Percentiles rank a stretch among this genome's conserved stretches.
Conservation (phyloP, 1,284 basidiomycete genomes). For the Microbotryomycetes sp. region DNA sequence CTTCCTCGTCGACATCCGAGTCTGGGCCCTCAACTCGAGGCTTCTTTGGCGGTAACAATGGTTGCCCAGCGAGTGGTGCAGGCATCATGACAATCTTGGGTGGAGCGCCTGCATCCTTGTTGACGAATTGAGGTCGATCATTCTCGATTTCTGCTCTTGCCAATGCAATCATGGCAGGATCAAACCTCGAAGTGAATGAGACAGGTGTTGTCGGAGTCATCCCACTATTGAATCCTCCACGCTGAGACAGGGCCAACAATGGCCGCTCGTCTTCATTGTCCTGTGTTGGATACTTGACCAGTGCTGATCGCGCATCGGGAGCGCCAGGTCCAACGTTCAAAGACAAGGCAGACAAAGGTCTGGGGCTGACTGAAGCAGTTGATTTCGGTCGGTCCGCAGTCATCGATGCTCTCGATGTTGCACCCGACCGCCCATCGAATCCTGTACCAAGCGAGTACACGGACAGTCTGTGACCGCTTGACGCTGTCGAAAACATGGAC, state of each 20-base stretch:
- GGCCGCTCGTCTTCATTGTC: neutral
- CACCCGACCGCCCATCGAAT: too few species aligned
- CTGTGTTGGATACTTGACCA: neutral
- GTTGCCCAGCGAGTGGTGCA: slow-evolving; percentile 22
- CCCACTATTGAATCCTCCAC: too few species aligned
- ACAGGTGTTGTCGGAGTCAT: slow-evolving; percentile 3
- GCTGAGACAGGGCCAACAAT: neutral
- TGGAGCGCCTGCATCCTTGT: slow-evolving; percentile 21
- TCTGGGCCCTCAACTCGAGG: slow-evolving; percentile 15
- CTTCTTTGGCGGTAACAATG: neutral
- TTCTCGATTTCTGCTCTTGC: slow-evolving; percentile 16
- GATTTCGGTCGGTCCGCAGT: neutral
- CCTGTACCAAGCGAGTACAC: too few species aligned
- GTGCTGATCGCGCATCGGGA: neutral
- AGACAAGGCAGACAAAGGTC: neutral
- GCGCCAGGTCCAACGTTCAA: neutral
- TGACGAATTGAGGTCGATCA: slow-evolving; percentile 21
- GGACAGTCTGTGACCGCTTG: too few species aligned
- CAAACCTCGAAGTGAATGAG: slow-evolving; percentile 28
- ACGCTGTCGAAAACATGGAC: neutral
- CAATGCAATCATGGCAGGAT: slow-evolving; percentile 19
- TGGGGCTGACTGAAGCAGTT: neutral
- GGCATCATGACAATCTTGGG: slow-evolving; percentile 29
- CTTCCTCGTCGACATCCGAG: slow-evolving; percentile 2
- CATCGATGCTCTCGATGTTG: too few species aligned